phyloP scores from a whole-genome alignment of 2,329 filamentous ascomycete species.

The Calonectria pseudoreteaudii region DNA sequence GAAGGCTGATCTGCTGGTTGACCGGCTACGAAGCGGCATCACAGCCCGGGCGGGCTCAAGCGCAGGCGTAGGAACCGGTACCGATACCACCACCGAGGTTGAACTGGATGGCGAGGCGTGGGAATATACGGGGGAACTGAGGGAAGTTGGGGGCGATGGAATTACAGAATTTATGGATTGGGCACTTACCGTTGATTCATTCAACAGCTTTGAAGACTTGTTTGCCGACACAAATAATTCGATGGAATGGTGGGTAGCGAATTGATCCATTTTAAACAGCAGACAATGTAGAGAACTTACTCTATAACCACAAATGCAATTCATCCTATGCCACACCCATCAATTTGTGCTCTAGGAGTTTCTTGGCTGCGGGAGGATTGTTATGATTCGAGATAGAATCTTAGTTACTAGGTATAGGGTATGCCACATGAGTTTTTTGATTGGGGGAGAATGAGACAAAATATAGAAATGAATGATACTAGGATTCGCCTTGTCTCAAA shows the following conservation, averaged over 20 bases:
- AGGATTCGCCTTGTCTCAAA: not conserved
- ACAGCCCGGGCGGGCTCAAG: not conserved
- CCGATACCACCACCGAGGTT: not conserved
- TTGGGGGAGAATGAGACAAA: not conserved
- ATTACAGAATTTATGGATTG: constrained; percentile 43
- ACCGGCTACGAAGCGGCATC: constrained; percentile 22
- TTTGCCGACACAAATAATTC: constrained; percentile 30
- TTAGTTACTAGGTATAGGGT: not conserved
- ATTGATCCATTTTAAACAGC: not conserved
- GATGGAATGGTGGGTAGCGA: constrained; percentile 20
- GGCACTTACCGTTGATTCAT: constrained; percentile 43
- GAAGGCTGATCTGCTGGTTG: constrained; percentile 36
- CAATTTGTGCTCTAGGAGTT: too few species aligned
- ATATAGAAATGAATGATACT: not conserved
- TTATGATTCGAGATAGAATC: not conserved
- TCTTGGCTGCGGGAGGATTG: not conserved
- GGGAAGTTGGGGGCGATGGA: constrained; percentile 16
- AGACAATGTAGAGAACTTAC: not conserved
- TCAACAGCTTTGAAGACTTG: constrained; percentile 40
- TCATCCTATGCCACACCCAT: too few species aligned
- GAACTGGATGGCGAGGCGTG: not conserved
- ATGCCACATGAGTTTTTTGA: not conserved
- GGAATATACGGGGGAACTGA: not conserved
- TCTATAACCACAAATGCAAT: too few species aligned
- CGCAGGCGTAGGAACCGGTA: not conserved